These are phyloP conservation scores for Candida broadrunensis DNA, from an alignment of 805 yeast genomes.

Conservation along the genomic window DNA sequence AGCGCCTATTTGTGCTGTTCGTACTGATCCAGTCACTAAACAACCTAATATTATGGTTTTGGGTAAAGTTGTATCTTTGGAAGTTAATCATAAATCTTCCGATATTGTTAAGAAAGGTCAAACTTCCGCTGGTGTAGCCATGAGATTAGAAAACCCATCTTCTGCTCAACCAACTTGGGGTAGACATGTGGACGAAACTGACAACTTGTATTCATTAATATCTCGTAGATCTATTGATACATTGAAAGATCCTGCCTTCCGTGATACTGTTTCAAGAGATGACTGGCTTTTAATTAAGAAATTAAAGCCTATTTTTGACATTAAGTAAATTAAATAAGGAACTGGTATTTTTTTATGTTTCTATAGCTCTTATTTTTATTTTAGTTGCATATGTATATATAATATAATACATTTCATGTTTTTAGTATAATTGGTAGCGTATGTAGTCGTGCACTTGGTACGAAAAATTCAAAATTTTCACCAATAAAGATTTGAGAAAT, in stretches of 20 bases:
- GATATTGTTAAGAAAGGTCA: slow-evolving; percentile 87
- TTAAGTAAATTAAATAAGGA: slow-evolving; percentile 49
- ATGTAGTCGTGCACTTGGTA: not conserved
- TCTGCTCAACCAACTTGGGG: slow-evolving; percentile 98
- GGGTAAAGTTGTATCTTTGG: slow-evolving; percentile 90
- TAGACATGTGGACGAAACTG: slow-evolving; percentile 95
- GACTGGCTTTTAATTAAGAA: slow-evolving; percentile 93
- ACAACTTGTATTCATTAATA: slow-evolving; percentile 84
- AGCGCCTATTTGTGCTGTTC: slow-evolving; percentile 94
- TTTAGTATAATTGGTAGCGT: too few species aligned
- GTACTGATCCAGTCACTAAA: slow-evolving; percentile 81
- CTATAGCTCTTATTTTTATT: not conserved
- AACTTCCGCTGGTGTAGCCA: slow-evolving; percentile 97
- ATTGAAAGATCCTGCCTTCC: slow-evolving; percentile 97
- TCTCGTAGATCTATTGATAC: slow-evolving; percentile 90
- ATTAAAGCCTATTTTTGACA: slow-evolving; percentile 85
- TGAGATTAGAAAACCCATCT: slow-evolving; percentile 92
- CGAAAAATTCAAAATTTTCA: not conserved
- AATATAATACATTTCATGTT: too few species aligned
- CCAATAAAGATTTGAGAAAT: slow-evolving; percentile 1
- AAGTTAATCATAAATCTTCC: slow-evolving; percentile 87
- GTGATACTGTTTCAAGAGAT: slow-evolving; percentile 89
- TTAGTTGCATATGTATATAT: not conserved
- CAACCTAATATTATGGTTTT: slow-evolving; percentile 66
- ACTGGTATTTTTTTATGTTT: not conserved